phyloP scores from a whole-genome alignment of 495 filamentous ascomycete species.

The Podospora conica region DNA sequence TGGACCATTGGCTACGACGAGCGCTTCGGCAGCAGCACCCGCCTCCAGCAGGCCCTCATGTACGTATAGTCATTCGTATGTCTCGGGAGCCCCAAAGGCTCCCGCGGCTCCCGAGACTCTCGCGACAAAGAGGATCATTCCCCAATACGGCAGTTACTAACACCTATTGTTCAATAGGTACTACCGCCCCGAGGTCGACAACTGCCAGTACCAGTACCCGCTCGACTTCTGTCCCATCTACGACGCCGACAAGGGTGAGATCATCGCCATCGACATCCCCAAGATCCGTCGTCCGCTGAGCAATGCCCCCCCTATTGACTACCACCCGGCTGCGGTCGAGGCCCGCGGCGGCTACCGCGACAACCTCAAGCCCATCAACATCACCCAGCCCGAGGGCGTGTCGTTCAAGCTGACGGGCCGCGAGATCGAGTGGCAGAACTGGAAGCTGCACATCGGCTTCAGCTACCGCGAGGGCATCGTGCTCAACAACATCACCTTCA shows the following conservation, averaged over 20 bases:
- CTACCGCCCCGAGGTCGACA: slow-evolving; percentile 80
- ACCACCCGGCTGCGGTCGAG: slow-evolving; percentile 68
- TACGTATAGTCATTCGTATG: too few relatives aligned
- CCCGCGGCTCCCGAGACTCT: too few relatives aligned
- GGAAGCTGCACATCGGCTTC: slow-evolving; percentile 91
- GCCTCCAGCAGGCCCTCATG: slow-evolving; percentile 91
- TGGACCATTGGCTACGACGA: slow-evolving; percentile 98
- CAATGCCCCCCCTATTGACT: slow-evolving; percentile 70
- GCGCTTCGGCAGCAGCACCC: slow-evolving; percentile 71
- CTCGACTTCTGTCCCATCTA: slow-evolving; percentile 94
- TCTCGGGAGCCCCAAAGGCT: too few relatives aligned
- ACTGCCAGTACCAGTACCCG: slow-evolving; percentile 85
- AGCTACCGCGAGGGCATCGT: slow-evolving; percentile 95
- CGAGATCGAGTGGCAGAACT: slow-evolving; percentile 88
- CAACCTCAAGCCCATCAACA: slow-evolving; percentile 87
- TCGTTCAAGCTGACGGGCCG: slow-evolving; percentile 79
- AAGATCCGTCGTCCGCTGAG: slow-evolving; percentile 71
- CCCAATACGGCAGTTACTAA: too few relatives aligned
- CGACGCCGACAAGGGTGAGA: slow-evolving; percentile 74
- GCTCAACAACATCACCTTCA: slow-evolving; percentile 84
- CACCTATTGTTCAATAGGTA: too few relatives aligned
- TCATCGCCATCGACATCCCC: slow-evolving; percentile 87
- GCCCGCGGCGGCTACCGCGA: slow-evolving; percentile 69
- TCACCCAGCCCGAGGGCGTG: slow-evolving; percentile 91
- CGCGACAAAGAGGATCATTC: too few relatives aligned